A percentile compares a stretch with the other conserved stretches of the same genome.
Evolutionary conservation across 345 rosid genomes (phyloP).

Genomic region (Erodium maritimum): DNA sequence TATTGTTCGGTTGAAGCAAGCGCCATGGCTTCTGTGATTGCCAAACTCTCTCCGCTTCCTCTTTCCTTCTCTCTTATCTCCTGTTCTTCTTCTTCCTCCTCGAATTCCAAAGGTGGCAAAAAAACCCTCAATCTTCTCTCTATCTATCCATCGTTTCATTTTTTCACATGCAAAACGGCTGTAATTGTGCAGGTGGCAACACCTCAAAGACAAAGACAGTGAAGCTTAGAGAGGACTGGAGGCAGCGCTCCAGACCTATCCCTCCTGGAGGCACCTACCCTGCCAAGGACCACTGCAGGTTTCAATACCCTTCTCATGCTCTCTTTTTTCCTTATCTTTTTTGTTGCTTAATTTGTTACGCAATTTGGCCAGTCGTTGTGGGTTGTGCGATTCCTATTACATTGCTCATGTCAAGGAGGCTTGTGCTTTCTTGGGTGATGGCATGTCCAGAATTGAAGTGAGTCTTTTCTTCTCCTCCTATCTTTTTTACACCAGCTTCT

Average conservation of each 20-base stretch:
- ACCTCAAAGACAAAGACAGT: constrained; percentile 32
- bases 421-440: constrained; percentile 92
- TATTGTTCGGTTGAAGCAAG: no score
- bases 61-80: constrained; percentile 18
- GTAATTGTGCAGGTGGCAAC: constrained; percentile 15
- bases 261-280: constrained; percentile 89
- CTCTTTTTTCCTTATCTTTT: no score
- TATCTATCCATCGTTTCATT: neutral
- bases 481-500: no score
- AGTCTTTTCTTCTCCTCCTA: constrained; percentile 6
- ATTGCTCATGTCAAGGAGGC: constrained; percentile 89
- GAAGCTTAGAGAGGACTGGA: constrained; percentile 79
- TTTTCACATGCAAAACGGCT: neutral
- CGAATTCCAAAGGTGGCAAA: constrained; percentile 34
- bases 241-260: constrained; percentile 68
- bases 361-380: constrained; percentile 47
- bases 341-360: no score
- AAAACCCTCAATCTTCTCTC: neutral
- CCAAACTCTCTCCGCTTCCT: constrained; percentile 26
- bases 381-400: constrained; percentile 87
- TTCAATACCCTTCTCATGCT: no score
- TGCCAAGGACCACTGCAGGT: constrained; percentile 98
- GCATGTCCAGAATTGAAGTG: constrained; percentile 92
- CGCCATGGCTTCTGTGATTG: constrained; percentile 25
- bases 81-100: constrained; percentile 23